Base-by-base conservation (phyloP, 495 filamentous ascomycete genomes). In the Penicillium waksmanii region DNA sequence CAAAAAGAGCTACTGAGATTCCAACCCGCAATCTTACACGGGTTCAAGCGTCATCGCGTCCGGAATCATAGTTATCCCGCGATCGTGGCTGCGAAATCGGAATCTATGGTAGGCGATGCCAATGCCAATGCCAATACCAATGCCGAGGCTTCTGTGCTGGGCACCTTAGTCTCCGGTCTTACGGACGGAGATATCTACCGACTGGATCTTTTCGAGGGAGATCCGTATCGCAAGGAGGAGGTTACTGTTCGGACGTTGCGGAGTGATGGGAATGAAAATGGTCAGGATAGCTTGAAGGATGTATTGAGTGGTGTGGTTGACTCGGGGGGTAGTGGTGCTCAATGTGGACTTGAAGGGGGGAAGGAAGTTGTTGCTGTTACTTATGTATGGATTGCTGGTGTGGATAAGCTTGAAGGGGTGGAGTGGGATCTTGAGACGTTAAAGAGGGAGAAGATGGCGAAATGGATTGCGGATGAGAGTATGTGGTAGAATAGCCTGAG, bases 391-490 rank as follows among this genome's bases (percentile, higher is more conserved):
- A 74, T 77, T n/a, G 64, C 76, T 3, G 73, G 72, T 0, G 60
- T 62, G 51, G 58, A 70, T 15, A 43, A 63, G 33, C 71, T 97
- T 53, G 91, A 95, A 68, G 67, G 70, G 36, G 70, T 71, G 25
- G 91, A 95, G 71, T 97, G 93, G 93, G 90, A 95, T 74, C 89
- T 89, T 75, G 85, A 88, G 55, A 81, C 85, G 40, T 93, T 93
- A 57, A 81, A 84, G 55, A 74, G 73, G 66, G 85, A 91, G 59
- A 91, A 89, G 76, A 68, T 92, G 79, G 64, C 69, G n/a, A 77
- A 73, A 69, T 83, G 81, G 82, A 66, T 81, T 60, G 64, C 61
- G 1, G 66, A 74, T 63, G 75, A 81, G 60, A 66, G 66, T 40
- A 67, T 78, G 49, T 76, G 74, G 73, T 75, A 68, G 15, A n/a